Conservation (phyloP, 306 rosid genomes). For the Rosa rugosa region DNA sequence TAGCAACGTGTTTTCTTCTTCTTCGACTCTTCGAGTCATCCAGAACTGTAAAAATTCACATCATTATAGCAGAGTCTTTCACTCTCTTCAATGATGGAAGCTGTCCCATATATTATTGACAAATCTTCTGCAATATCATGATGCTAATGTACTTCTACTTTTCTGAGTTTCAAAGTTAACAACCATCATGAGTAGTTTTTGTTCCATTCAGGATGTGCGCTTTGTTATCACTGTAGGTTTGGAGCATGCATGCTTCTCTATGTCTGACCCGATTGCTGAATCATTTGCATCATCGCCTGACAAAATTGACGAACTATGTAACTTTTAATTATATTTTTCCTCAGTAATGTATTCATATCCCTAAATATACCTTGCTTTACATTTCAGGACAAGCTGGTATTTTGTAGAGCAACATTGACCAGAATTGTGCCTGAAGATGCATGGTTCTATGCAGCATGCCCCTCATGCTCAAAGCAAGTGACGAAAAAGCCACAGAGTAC, state of each 20-base stretch:
- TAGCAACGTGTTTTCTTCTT: too few relatives aligned
- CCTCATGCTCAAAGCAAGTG: too few relatives aligned
- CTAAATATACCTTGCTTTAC: too few relatives aligned
- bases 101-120: conserved; percentile 80
- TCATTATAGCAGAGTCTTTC: too few relatives aligned
- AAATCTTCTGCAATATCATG: conserved; percentile 95
- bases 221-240: conserved; percentile 54
- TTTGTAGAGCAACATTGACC: too few relatives aligned
- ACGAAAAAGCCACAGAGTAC: too few relatives aligned
- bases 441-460: too few relatives aligned
- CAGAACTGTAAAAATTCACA: too few relatives aligned
- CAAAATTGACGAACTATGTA: conserved; percentile 85
- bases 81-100: conserved; percentile 56
- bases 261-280: conserved; percentile 98
- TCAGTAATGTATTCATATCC: too few relatives aligned
- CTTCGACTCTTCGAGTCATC: too few relatives aligned
- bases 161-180: not conserved
- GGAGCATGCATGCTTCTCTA: conserved; percentile 86
- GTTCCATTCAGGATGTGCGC: not conserved
- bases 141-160: conserved; percentile 65
- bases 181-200: not conserved
- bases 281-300: conserved; percentile 93
- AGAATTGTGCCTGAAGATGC: too few relatives aligned
- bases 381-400: too few relatives aligned
- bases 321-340: conserved; percentile 9